Percentiles rank a stretch among this genome's conserved stretches.
phyloP scores from a whole-genome alignment of 345 rosid genomes.

The Citrus trifoliata region DNA sequence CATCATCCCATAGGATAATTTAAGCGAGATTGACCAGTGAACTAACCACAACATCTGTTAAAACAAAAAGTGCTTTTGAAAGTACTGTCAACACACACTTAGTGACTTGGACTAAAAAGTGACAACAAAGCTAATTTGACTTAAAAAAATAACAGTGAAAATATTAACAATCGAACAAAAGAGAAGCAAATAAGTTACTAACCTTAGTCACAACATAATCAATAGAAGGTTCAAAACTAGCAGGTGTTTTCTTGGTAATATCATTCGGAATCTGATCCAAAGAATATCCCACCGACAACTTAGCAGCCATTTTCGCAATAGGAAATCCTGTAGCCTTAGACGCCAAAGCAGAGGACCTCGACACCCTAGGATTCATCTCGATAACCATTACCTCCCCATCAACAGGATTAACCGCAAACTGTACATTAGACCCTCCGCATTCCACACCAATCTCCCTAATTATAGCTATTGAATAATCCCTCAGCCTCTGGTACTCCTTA shows the following conservation, averaged over 20 bases:
- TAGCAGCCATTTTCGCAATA: conserved; percentile 98
- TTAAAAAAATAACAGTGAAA: background rate
- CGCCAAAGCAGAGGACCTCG: conserved; percentile 95
- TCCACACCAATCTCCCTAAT: conserved; percentile 99
- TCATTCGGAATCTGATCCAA: conserved; percentile 98
- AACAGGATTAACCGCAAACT: conserved; percentile 89
- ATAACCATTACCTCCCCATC: conserved; percentile 99
- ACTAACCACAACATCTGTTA: background rate
- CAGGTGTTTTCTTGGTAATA: conserved; percentile 96
- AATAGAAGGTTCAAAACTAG: conserved; percentile 97
- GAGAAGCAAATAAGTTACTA: conserved; percentile 13
- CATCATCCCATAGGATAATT: background rate
- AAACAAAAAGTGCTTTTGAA: background rate
- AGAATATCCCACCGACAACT: conserved; percentile 87
- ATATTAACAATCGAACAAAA: background rate
- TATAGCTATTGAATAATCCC: conserved; percentile 85
- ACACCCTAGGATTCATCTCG: conserved; percentile 99
- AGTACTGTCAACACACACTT: background rate
- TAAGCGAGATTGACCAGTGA: background rate
- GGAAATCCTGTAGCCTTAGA: conserved; percentile 99
- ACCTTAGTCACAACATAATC: conserved; percentile 98
- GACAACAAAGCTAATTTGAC: background rate
- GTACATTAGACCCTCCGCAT: conserved; percentile 99
- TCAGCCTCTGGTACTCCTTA: conserved; percentile 89
- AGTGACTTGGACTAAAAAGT: background rate